Base-by-base conservation (phyloP, 495 filamentous ascomycete genomes). In the Penicillium bialowiezense region DNA sequence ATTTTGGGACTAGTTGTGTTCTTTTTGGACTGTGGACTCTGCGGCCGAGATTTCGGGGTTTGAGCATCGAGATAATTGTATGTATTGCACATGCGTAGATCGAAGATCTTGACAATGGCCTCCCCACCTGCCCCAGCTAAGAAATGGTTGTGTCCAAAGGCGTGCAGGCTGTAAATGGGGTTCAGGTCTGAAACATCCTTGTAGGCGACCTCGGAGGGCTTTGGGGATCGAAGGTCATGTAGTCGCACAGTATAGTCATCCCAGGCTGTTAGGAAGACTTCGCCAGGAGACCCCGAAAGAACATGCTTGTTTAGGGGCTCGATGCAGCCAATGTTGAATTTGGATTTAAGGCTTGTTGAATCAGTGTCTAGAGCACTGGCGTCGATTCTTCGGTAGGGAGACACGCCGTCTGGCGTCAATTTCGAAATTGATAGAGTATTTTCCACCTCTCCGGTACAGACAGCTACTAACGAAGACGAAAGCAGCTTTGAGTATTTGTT, bases 141-240 rank as follows among this genome's bases (percentile, higher is more conserved):
- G 51, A 88, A 77, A 5, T 74, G 68, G 51, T 85, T 73, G 17
- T 74, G 69, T 10, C 75, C 76, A 51, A 85, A 69, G 0, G 79
- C 64, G 2, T 76, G 73, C 9, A 88, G 69, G 33, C 81, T 80
- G 62, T 85, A 87, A 13, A 86, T 75, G 1, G 78, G 67, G 17
- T 69, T 73, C 20, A 70, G 62, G 56, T 87, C 82, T 5, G 80
- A 75, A 7, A 71, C 62, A 57, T 87, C 83, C 50, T 51, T 50
- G 59, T 83, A 87, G 13, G 55, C 61, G n/a, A 62, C 52, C 36
- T 79, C 74, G 54, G 62, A 74, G 14, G 69, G 56, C 4, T 60
- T 56, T 10, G 72, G 62, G 1, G 82, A 79, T 29, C 85, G 81
- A 33, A 87, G 64, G 62, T 88, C 85, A 60, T 88, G 83, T n/a